Conservation (phyloP, 179 eudicot genomes). For the Beta corolliflora region DNA sequence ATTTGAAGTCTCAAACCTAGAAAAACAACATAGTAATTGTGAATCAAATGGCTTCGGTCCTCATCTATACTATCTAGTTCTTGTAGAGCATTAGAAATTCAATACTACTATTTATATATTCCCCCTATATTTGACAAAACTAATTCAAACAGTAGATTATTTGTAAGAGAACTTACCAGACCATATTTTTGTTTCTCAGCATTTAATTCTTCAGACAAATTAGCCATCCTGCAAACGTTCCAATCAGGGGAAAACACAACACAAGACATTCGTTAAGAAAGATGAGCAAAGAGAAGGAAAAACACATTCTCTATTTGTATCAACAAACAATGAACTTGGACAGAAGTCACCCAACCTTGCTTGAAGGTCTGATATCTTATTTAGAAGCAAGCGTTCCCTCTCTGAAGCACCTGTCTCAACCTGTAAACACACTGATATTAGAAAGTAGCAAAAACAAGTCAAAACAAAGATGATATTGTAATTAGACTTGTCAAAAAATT, state of each 20-base stretch:
- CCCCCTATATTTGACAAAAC: background rate
- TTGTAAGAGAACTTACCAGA: constrained; percentile 52
- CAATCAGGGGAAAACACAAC: background rate
- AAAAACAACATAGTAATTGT: background rate
- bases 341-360: constrained; percentile 55
- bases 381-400: constrained; percentile 71
- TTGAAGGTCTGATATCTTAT: constrained; percentile 86
- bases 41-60: background rate
- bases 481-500: too few relatives aligned
- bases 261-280: background rate
- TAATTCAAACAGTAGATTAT: background rate
- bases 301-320: background rate
- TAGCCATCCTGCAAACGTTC: constrained; percentile 60
- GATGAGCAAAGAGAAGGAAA: background rate
- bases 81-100: background rate
- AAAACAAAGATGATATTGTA: background rate
- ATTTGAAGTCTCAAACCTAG: background rate
- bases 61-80: background rate
- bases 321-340: background rate
- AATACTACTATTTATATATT: too few relatives aligned
- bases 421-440: constrained; percentile 43
- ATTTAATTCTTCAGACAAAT: constrained; percentile 79
- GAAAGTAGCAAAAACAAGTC: constrained; percentile 1
- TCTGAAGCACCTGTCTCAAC: constrained; percentile 69
- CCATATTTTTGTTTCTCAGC: constrained; percentile 68